Percentiles rank a stretch among this genome's conserved stretches.
Conservation (phyloP, 148 eudicot genomes). For the Gaultheria prostrata region DNA sequence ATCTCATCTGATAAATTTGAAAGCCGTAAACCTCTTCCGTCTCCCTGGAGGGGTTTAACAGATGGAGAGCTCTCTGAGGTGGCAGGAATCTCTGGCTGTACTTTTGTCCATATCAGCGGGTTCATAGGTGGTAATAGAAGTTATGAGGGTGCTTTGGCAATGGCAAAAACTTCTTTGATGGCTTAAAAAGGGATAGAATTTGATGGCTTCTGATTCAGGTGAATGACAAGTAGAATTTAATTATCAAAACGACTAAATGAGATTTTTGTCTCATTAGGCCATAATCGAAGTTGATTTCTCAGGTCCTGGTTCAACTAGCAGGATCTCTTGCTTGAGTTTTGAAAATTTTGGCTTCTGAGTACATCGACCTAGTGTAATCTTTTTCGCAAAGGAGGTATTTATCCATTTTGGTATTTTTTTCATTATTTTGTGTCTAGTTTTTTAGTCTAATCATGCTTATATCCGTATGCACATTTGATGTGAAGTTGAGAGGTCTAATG, state of each 20-base stretch:
- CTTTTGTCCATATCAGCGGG: constrained; percentile 59
- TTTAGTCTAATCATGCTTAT: not conserved
- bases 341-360: not conserved
- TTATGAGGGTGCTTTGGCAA: constrained; percentile 57
- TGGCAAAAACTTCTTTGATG: constrained; percentile 50
- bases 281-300: not conserved
- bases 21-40: constrained; percentile 57
- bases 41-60: constrained; percentile 56
- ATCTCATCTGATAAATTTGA: constrained; percentile 56
- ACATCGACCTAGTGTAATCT: not conserved
- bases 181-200: constrained; percentile 10
- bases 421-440: not conserved
- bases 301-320: not conserved
- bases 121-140: constrained; percentile 54
- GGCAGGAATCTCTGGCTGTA: constrained; percentile 43
- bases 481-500: not conserved
- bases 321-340: not conserved
- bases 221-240: not conserved
- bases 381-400: not conserved
- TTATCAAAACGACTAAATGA: not conserved
- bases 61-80: constrained; percentile 46
- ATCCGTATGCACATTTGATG: not conserved
- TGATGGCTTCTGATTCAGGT: not conserved
- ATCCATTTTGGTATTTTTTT: not conserved
- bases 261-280: not conserved